Evolutionary conservation across 495 filamentous ascomycete genomes (phyloP).

Genomic region (Chaetomidium leptoderma): DNA sequence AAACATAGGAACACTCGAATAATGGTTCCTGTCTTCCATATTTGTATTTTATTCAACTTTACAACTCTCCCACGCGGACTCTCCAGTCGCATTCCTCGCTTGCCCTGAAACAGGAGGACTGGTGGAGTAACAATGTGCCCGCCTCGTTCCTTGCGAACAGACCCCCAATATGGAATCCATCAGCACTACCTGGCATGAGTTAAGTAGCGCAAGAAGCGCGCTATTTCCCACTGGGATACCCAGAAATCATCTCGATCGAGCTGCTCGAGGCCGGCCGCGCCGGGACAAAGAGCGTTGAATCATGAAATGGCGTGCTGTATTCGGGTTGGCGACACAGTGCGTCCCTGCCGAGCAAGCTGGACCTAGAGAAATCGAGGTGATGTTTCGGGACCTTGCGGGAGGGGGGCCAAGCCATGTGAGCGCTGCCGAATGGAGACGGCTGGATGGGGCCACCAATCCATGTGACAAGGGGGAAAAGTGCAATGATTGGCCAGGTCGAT

Average conservation of each 20-base stretch:
- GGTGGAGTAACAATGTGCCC: neutral
- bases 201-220: no score
- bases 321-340: neutral
- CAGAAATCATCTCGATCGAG: neutral
- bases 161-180: no score
- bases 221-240: neutral
- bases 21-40: no score
- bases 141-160: neutral
- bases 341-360: neutral
- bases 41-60: no score
- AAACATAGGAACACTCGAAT: no score
- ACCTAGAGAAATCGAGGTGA: constrained; percentile 5
- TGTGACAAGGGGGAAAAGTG: constrained; percentile 8
- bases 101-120: neutral
- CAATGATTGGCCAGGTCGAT: constrained; percentile 1
- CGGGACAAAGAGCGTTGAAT: neutral
- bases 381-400: constrained; percentile 13
- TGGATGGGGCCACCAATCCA: constrained; percentile 1
- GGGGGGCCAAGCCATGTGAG: constrained; percentile 17
- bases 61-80: neutral
- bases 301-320: neutral
- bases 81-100: neutral
- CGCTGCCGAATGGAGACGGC: constrained; percentile 18
- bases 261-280: neutral
- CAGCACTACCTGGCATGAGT: neutral